Conservation (phyloP, 306 rosid genomes). For the Dryas alaskensis region DNA sequence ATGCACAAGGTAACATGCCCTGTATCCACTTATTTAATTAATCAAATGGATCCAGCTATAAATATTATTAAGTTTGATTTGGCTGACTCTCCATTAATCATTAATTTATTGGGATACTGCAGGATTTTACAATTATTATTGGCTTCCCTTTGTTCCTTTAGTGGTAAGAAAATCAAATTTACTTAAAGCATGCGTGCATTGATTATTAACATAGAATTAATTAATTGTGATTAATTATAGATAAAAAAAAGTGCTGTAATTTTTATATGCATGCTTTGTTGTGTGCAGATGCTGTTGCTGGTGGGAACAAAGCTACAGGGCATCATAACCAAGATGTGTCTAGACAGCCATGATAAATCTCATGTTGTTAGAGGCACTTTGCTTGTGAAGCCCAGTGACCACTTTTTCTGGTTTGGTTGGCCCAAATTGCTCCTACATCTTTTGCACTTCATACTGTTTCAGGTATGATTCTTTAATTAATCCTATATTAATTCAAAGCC, state of each 20-base stretch:
- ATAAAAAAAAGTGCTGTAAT: background rate
- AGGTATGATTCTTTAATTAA: constrained; percentile 30
- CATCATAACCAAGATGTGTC: constrained; percentile 51
- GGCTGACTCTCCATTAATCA: background rate
- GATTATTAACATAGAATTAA: too few relatives aligned
- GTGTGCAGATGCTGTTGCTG: constrained; percentile 42
- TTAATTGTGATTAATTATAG: background rate
- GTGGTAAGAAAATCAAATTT: constrained; percentile 37
- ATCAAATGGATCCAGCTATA: background rate
- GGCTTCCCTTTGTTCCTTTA: constrained; percentile 61
- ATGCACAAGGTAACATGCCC: constrained; percentile 45
- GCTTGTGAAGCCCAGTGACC: constrained; percentile 53
- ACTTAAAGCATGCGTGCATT: background rate
- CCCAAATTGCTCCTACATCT: constrained; percentile 56
- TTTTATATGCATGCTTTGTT: constrained; percentile 7
- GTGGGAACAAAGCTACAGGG: constrained; percentile 67
- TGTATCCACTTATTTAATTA: background rate
- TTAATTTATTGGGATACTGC: constrained; percentile 9
- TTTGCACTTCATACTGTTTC: constrained; percentile 46
- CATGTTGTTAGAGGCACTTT: constrained; percentile 53
- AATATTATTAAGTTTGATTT: background rate
- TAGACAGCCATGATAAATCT: constrained; percentile 51
- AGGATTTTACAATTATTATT: constrained; percentile 43
- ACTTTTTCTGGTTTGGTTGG: constrained; percentile 53
- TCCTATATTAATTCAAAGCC: background rate